These are phyloP conservation scores for Sanghuangporus weigelae DNA, from an alignment of 1,284 basidiomycete species.

Conservation along the genomic window DNA sequence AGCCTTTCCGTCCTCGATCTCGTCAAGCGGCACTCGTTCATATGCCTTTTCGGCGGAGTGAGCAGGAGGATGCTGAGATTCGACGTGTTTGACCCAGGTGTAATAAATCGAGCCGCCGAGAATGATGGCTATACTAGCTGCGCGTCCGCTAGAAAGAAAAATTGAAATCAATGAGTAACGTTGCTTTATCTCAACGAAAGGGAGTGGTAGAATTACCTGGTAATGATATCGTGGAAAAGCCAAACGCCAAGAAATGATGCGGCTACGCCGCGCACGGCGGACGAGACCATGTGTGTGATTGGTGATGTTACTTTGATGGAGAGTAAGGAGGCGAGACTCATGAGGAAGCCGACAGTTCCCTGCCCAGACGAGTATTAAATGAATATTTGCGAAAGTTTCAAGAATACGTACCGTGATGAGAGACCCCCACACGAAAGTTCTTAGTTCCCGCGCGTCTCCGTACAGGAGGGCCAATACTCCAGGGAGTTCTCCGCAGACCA, in stretches of 20 bases:
- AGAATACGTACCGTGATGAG: constrained; percentile 51
- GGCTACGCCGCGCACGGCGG: constrained; percentile 79
- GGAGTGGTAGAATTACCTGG: constrained; percentile 43
- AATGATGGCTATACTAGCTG: constrained; percentile 73
- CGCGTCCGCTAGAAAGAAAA: constrained; percentile 60
- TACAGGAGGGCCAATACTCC: constrained; percentile 56
- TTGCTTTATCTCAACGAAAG: constrained; percentile 2
- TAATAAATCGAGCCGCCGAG: constrained; percentile 78
- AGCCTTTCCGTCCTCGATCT: constrained; percentile 42
- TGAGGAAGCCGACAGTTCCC: constrained; percentile 82
- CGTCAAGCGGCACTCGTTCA: constrained; percentile 44
- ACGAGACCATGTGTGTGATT: constrained; percentile 89
- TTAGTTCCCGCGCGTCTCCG: constrained; percentile 32
- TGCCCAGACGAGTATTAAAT: constrained; percentile 25
- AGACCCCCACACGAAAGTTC: constrained; percentile 75
- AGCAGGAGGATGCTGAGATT: constrained; percentile 37
- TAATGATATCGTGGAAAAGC: constrained; percentile 73
- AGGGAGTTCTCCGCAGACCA: constrained; percentile 67
- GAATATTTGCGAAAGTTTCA: neutral
- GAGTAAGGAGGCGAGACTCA: constrained; percentile 84
- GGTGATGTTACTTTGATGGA: constrained; percentile 91
- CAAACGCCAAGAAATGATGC: constrained; percentile 71
- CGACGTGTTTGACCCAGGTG: constrained; percentile 79
- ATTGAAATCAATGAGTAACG: neutral
- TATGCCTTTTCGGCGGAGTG: constrained; percentile 26